phyloP scores from a whole-genome alignment of 176 grass and related monocot species.

The Bolboschoenus planiculmis region DNA sequence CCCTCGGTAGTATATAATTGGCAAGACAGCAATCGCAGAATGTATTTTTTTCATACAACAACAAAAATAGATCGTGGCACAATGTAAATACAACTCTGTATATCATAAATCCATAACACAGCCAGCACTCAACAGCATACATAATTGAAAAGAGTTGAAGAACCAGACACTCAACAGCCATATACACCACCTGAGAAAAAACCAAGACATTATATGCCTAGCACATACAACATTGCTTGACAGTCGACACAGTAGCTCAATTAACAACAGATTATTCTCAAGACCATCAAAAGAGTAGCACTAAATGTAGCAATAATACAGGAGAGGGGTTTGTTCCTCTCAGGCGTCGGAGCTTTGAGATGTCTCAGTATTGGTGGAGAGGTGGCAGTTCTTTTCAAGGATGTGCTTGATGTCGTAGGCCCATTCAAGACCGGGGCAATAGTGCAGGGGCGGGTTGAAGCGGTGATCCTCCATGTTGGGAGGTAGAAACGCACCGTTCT shows the following conservation, averaged over 20 bases:
- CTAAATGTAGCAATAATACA: background rate
- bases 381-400: constrained; percentile 23
- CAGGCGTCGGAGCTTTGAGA: constrained; percentile 11
- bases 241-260: background rate
- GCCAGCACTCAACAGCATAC: background rate
- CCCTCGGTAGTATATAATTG: background rate
- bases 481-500: constrained; percentile 89
- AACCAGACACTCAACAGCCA: background rate
- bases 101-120: background rate
- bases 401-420: constrained; percentile 86
- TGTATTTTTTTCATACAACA: background rate
- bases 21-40: background rate
- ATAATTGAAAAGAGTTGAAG: background rate
- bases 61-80: background rate
- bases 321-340: background rate
- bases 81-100: background rate
- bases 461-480: constrained; percentile 85
- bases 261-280: background rate
- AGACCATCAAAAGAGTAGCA: background rate
- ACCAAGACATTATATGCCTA: background rate
- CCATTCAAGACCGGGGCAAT: constrained; percentile 94
- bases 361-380: background rate
- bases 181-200: background rate
- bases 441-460: constrained; percentile 95
- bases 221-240: background rate